These are phyloP conservation scores for Fraxinus baroniana DNA, from an alignment of 305 asterid genomes.

Conservation along the genomic window DNA sequence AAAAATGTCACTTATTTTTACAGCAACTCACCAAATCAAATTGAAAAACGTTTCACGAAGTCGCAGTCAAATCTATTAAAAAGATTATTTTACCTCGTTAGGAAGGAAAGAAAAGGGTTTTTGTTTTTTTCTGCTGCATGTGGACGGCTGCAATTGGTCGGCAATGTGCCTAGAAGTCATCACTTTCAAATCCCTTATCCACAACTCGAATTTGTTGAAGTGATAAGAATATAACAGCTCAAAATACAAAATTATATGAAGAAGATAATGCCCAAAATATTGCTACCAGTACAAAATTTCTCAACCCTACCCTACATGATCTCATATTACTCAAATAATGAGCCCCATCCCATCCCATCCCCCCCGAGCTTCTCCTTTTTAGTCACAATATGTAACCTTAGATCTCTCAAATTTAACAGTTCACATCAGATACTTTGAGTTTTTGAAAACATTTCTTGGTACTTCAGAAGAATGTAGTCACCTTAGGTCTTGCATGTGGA, in stretches of 20 bases:
- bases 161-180: constrained; percentile 35
- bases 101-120: too few species aligned
- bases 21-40: background rate
- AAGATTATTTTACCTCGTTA: background rate
- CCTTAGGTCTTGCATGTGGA: constrained; percentile 34
- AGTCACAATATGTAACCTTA: background rate
- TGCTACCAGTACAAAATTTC: constrained; percentile 24
- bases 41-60: background rate
- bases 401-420: background rate
- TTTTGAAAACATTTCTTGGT: background rate
- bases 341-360: background rate
- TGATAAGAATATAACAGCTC: constrained; percentile 29
- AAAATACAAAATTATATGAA: background rate
- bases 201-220: constrained; percentile 5
- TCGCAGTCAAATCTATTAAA: background rate
- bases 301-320: background rate
- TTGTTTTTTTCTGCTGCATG: background rate
- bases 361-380: background rate
- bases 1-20: background rate
- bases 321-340: constrained; percentile 9
- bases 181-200: constrained; percentile 39
- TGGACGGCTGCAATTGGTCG: constrained; percentile 31
- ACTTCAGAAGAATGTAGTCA: constrained; percentile 22
- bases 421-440: background rate
- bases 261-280: constrained; percentile 27